These are phyloP conservation scores for Allium cepa DNA, from an alignment of 106 monocot species.

Conservation along the genomic window DNA sequence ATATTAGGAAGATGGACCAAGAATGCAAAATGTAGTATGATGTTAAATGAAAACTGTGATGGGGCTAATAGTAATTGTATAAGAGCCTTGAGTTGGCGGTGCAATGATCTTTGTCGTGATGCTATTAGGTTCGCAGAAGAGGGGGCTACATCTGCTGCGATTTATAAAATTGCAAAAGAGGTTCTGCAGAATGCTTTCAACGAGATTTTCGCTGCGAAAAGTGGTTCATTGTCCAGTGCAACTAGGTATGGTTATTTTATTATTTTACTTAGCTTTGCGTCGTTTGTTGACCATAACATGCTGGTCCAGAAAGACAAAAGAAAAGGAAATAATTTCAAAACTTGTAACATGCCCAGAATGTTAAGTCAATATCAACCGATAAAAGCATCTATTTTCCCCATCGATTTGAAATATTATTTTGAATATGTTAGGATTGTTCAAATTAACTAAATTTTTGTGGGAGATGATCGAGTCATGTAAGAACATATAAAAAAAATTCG, in stretches of 20 bases:
- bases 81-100: constrained; percentile 36
- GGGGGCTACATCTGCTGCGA: constrained; percentile 56
- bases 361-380: too few relatives aligned
- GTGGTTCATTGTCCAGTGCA: constrained; percentile 26
- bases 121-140: constrained; percentile 86
- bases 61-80: constrained; percentile 17
- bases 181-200: constrained; percentile 65
- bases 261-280: too few relatives aligned
- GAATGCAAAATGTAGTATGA: constrained; percentile 51
- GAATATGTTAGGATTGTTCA: too few relatives aligned
- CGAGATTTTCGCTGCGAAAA: constrained; percentile 64
- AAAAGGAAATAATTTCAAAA: too few relatives aligned
- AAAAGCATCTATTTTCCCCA: too few relatives aligned
- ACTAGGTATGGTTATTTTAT: constrained; percentile 20
- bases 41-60: constrained; percentile 23
- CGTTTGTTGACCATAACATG: too few relatives aligned
- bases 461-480: too few relatives aligned
- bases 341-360: too few relatives aligned
- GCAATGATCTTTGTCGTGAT: constrained; percentile 89
- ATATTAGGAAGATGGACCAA: constrained; percentile 76
- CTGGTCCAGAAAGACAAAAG: too few relatives aligned
- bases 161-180: constrained; percentile 73
- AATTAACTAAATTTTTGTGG: too few relatives aligned
- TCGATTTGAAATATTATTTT: too few relatives aligned
- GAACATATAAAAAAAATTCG: too few relatives aligned